Evolutionary conservation across 148 eudicot genomes (phyloP).

Genomic region (Chenopodium berlandieri): DNA sequence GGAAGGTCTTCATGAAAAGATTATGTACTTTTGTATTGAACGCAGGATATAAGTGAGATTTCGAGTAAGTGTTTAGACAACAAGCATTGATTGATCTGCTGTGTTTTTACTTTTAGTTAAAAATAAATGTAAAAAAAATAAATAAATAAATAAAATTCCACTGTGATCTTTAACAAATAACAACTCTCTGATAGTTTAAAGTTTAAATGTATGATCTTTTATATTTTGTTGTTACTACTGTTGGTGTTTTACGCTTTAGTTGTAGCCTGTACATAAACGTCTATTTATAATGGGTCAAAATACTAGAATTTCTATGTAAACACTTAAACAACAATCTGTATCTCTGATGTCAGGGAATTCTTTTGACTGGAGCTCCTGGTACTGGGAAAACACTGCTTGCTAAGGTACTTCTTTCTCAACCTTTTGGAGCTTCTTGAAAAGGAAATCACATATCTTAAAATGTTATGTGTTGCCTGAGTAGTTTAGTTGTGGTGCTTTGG

Average conservation of each 20-base stretch:
- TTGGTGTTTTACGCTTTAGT: not conserved
- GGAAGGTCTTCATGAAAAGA: too few species aligned
- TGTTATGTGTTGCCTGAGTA: not conserved
- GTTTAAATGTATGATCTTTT: not conserved
- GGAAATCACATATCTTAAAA: not conserved
- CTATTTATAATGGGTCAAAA: not conserved
- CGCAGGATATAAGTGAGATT: not conserved
- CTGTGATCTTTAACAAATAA: not conserved
- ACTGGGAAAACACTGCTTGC: constrained; percentile 98
- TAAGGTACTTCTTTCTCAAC: constrained; percentile 47
- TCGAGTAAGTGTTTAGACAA: not conserved
- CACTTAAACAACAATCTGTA: not conserved
- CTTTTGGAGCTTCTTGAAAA: not conserved
- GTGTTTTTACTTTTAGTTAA: not conserved
- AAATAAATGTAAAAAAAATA: not conserved
- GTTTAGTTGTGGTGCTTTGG: not conserved
- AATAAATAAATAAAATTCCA: not conserved
- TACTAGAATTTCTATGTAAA: not conserved
- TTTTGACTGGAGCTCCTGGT: constrained; percentile 97
- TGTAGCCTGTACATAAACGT: too few species aligned
- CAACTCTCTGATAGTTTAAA: not conserved
- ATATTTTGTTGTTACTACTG: not conserved
- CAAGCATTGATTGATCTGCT: not conserved
- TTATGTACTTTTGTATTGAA: not conserved
- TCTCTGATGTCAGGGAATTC: constrained; percentile 75